Percentiles rank a stretch among this genome's conserved stretches.
Evolutionary conservation across 257 asterid genomes (phyloP).

Genomic region (Cinchona pubescens): DNA sequence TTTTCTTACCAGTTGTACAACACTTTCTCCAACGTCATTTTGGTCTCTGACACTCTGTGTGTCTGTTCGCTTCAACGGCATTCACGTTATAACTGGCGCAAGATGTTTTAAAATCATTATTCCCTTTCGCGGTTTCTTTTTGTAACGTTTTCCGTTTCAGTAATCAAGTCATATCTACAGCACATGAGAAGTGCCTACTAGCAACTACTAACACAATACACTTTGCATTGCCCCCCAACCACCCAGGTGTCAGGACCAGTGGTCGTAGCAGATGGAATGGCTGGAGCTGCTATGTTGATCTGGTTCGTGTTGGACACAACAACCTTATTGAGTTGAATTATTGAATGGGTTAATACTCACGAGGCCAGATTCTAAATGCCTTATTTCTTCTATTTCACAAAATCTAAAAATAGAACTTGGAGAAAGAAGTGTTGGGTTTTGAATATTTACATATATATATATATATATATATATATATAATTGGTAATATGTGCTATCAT

Average conservation of each 20-base stretch:
- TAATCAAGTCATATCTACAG: background rate
- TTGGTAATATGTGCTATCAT: too few species aligned
- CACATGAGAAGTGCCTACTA: background rate
- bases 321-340: conserved; percentile 95
- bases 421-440: too few species aligned
- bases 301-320: conserved; percentile 97
- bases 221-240: background rate
- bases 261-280: conserved; percentile 99
- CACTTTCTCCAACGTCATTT: background rate
- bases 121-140: background rate
- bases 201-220: background rate
- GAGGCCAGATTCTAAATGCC: background rate
- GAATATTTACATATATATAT: too few species aligned
- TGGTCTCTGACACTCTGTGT: too few species aligned
- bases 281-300: conserved; percentile 98
- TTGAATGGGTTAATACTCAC: conserved; percentile 23
- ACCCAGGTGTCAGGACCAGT: conserved; percentile 97
- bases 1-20: background rate
- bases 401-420: background rate
- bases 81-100: background rate
- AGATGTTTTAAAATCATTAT: background rate
- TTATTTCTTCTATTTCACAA: background rate
- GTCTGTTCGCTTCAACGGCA: background rate
- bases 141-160: background rate
- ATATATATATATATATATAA: too few species aligned